phyloP scores from a whole-genome alignment of 768 basidiomycete species.

The Gautieria morchelliformis region DNA sequence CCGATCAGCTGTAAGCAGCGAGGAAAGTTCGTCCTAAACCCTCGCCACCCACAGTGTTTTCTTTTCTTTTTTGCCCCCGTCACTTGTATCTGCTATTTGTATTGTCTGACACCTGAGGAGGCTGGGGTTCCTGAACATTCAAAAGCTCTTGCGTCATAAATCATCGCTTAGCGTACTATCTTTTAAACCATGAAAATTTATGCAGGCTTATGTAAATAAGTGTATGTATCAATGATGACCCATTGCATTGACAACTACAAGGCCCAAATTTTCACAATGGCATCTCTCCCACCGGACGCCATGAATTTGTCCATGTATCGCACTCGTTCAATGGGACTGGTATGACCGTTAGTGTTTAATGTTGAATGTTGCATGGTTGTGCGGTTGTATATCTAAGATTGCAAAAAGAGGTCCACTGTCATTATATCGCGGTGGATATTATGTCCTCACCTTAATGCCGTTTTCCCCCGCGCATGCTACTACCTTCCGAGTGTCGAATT shows the following conservation, averaged over 20 bases:
- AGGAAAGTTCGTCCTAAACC: no score
- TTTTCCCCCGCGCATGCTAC: slow-evolving; percentile 91
- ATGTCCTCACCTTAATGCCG: slow-evolving; percentile 62
- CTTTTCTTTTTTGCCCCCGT: not conserved
- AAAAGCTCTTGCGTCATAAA: no score
- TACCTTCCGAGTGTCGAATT: slow-evolving; percentile 93
- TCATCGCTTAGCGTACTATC: no score
- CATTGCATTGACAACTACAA: slow-evolving; percentile 34
- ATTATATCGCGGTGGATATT: not conserved
- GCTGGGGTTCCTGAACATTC: no score
- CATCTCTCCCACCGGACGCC: slow-evolving; percentile 82
- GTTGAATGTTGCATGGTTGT: slow-evolving; percentile 85
- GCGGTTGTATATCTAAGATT: slow-evolving; percentile 81
- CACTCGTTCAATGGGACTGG: slow-evolving; percentile 73
- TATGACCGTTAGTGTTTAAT: slow-evolving; percentile 87
- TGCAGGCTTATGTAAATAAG: no score
- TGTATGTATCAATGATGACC: not conserved
- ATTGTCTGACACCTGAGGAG: no score
- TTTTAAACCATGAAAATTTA: no score
- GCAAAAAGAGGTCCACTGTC: not conserved
- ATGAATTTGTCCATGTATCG: slow-evolving; percentile 96
- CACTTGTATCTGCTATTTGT: no score
- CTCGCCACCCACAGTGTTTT: no score
- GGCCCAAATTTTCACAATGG: slow-evolving; percentile 87
- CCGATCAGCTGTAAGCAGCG: slow-evolving; percentile 41